These are phyloP conservation scores for Clavispora phyllophila DNA, from an alignment of 805 yeast species.

Conservation along the genomic window DNA sequence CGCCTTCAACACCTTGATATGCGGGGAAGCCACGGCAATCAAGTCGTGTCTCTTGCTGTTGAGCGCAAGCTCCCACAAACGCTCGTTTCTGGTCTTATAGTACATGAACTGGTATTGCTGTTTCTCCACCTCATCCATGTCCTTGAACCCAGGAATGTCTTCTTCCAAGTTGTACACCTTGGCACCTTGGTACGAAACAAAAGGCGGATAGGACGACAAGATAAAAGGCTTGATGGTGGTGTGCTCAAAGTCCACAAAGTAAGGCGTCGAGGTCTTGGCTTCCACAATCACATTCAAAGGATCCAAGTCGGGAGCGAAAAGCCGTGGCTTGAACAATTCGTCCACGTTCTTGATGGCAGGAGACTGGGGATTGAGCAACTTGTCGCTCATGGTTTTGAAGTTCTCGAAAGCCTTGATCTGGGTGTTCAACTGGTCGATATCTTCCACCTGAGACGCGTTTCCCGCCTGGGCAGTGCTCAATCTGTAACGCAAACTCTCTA, in stretches of 20 bases:
- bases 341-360: slow-evolving; percentile 56
- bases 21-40: slow-evolving; percentile 78
- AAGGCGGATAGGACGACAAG: slow-evolving; percentile 73
- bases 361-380: slow-evolving; percentile 51
- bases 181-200: slow-evolving; percentile 83
- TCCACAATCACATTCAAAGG: slow-evolving; percentile 76
- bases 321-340: slow-evolving; percentile 65
- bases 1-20: slow-evolving; percentile 65
- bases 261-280: slow-evolving; percentile 28
- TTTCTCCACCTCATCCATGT: slow-evolving; percentile 65
- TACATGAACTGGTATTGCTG: slow-evolving; percentile 82
- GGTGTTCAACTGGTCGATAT: slow-evolving; percentile 38
- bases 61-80: slow-evolving; percentile 76
- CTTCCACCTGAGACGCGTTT: slow-evolving; percentile 41
- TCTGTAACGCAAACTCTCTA: slow-evolving; percentile 54
- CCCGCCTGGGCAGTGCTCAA: slow-evolving; percentile 52
- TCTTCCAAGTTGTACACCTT: slow-evolving; percentile 72
- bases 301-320: slow-evolving; percentile 79
- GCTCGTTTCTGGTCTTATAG: slow-evolving; percentile 86
- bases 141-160: slow-evolving; percentile 67
- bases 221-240: slow-evolving; percentile 76
- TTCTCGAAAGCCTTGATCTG: slow-evolving; percentile 61
- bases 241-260: slow-evolving; percentile 80
- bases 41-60: slow-evolving; percentile 61
- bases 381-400: slow-evolving; percentile 50